Evolutionary conservation across 768 basidiomycete species (phyloP).

Genomic region (Pleurotus cornucopiae): DNA sequence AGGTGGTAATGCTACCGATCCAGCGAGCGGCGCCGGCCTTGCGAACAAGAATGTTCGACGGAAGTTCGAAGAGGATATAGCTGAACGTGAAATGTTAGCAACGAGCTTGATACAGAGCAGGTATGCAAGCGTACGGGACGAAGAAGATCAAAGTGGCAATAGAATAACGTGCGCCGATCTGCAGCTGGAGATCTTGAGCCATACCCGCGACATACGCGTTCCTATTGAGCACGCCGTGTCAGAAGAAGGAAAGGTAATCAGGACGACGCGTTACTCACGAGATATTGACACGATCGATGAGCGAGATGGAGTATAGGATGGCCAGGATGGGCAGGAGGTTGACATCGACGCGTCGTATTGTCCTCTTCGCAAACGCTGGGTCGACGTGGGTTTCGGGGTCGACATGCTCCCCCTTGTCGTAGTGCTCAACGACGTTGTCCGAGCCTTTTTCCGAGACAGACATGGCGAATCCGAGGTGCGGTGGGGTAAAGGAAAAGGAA

Average conservation of each 20-base stretch:
- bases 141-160: constrained; percentile 5
- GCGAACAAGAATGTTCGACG: constrained; percentile 2
- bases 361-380: neutral
- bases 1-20: neutral
- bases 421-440: constrained; percentile 4
- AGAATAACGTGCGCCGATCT: constrained; percentile 3
- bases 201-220: constrained; percentile 8
- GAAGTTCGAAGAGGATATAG: constrained; percentile 5
- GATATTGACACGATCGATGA: constrained; percentile 6
- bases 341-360: neutral
- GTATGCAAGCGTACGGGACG: neutral
- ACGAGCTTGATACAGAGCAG: neutral
- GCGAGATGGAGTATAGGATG: constrained; percentile 3
- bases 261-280: neutral
- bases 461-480: constrained; percentile 1
- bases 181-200: neutral
- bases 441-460: constrained; percentile 4
- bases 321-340: constrained; percentile 3
- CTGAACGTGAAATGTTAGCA: neutral
- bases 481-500: neutral
- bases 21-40: constrained; percentile 5
- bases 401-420: neutral
- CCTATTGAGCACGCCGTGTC: neutral
- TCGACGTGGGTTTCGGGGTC: neutral
- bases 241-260: neutral